phyloP scores from a whole-genome alignment of 2,329 filamentous ascomycete genomes.

The Scytalidium sp. region DNA sequence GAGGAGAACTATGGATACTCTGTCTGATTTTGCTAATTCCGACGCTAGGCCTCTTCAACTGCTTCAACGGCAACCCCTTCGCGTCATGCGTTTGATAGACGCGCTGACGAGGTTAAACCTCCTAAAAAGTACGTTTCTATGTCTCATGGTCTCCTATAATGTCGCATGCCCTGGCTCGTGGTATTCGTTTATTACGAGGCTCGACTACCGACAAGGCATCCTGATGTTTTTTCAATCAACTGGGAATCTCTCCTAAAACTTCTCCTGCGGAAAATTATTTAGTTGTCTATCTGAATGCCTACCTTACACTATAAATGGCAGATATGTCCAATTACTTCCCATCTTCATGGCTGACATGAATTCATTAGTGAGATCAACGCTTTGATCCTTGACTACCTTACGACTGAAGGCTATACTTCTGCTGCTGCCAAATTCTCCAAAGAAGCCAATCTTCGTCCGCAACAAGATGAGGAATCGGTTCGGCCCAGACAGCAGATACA shows the following conservation, averaged over 20 bases:
- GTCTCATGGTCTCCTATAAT: constrained; percentile 5
- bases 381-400: constrained; percentile 93
- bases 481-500: constrained; percentile 78
- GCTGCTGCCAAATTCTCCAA: constrained; percentile 91
- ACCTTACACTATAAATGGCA: no score
- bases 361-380: constrained; percentile 82
- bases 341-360: not conserved
- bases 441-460: constrained; percentile 82
- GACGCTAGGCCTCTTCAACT: constrained; percentile 27
- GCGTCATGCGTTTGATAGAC: constrained; percentile 64
- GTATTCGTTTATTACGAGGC: no score
- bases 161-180: constrained; percentile 4
- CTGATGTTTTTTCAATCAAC: constrained; percentile 83
- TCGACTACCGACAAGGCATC: constrained; percentile 27
- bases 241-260: constrained; percentile 99
- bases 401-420: constrained; percentile 90
- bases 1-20: constrained; percentile 5
- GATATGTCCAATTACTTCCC: no score
- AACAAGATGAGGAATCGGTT: constrained; percentile 71
- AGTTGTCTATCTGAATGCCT: constrained; percentile 69
- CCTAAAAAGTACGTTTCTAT: constrained; percentile 75
- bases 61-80: constrained; percentile 66
- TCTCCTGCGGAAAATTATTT: constrained; percentile 84
- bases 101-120: constrained; percentile 79
- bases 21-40: not conserved